Evolutionary conservation across 2,329 filamentous ascomycete species (phyloP).

Genomic region (Chaetothyriales sp.): DNA sequence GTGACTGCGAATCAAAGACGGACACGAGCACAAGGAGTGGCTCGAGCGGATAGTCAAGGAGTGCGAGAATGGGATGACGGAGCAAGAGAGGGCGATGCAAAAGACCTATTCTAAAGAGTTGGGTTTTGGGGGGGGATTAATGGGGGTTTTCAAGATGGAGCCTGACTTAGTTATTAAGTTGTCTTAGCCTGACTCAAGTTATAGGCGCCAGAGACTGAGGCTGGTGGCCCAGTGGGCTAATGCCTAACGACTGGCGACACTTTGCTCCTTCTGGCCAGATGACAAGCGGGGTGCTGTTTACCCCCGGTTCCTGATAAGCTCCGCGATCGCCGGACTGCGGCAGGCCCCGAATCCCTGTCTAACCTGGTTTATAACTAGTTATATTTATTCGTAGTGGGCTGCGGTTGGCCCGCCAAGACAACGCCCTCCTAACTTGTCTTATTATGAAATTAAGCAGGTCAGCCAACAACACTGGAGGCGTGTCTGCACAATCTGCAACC

Average conservation of each 20-base stretch:
- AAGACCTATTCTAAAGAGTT: slow-evolving; percentile 7
- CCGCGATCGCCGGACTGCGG: not conserved
- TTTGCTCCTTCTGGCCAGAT: not conserved
- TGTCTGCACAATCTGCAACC: not conserved
- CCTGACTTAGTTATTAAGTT: not conserved
- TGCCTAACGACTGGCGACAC: not conserved
- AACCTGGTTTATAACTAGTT: not conserved
- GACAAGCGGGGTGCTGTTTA: not conserved
- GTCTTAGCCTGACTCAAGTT: not conserved
- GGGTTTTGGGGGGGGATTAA: slow-evolving; percentile 17
- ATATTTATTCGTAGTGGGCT: not conserved
- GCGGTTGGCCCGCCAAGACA: not conserved
- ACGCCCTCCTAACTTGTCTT: not conserved
- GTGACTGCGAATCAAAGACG: slow-evolving; percentile 15
- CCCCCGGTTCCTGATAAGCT: not conserved
- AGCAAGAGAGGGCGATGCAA: slow-evolving; percentile 17
- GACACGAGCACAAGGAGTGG: not conserved
- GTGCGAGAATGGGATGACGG: slow-evolving; percentile 22
- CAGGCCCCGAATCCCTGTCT: not conserved
- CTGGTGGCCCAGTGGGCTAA: not conserved
- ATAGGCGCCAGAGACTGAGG: not conserved
- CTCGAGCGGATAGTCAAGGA: slow-evolving; percentile 15
- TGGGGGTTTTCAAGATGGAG: slow-evolving; percentile 17
- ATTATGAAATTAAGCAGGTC: not conserved
- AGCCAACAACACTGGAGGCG: not conserved